Evolutionary conservation across 2,329 filamentous ascomycete genomes (phyloP).

Genomic region (Neobulgaria alba): DNA sequence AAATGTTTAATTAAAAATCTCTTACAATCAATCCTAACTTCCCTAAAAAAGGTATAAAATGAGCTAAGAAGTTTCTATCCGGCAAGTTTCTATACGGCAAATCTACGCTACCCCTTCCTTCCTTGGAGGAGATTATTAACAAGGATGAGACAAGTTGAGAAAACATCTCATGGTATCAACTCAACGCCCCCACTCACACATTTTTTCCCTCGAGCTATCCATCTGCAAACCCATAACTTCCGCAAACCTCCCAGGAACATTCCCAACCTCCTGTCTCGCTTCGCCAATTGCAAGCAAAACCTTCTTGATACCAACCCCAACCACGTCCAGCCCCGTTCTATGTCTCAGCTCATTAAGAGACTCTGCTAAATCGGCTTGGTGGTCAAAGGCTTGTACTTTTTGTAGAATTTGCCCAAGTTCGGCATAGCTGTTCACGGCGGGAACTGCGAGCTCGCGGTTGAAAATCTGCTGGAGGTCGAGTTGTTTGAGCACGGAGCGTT

Average conservation of each 20-base stretch:
- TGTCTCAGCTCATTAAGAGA: slow-evolving; percentile 59
- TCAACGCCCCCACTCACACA: neutral
- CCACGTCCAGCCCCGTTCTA: slow-evolving; percentile 53
- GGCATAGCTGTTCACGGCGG: slow-evolving; percentile 56
- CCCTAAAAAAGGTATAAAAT: too few species aligned
- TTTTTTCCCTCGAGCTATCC: slow-evolving; percentile 14
- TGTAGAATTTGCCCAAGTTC: slow-evolving; percentile 63
- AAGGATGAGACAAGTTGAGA: too few species aligned
- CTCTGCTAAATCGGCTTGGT: slow-evolving; percentile 46
- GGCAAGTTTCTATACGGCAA: too few species aligned
- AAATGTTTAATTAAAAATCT: too few species aligned
- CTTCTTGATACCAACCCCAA: slow-evolving; percentile 79
- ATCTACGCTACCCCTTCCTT: too few species aligned
- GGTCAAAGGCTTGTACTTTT: slow-evolving; percentile 57
- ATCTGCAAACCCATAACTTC: slow-evolving; percentile 26
- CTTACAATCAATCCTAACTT: too few species aligned
- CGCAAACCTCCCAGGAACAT: slow-evolving; percentile 23
- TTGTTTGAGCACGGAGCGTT: slow-evolving; percentile 69
- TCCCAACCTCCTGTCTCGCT: slow-evolving; percentile 50
- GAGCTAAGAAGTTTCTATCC: too few species aligned
- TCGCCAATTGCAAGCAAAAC: slow-evolving; percentile 60
- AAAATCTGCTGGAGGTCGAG: slow-evolving; percentile 75
- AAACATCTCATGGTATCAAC: too few species aligned
- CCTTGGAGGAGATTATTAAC: too few species aligned
- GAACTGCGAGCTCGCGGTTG: slow-evolving; percentile 74